Evolutionary conservation across 208 protist genomes (phyloP).

Genomic region (Leptomonas seymouri): DNA sequence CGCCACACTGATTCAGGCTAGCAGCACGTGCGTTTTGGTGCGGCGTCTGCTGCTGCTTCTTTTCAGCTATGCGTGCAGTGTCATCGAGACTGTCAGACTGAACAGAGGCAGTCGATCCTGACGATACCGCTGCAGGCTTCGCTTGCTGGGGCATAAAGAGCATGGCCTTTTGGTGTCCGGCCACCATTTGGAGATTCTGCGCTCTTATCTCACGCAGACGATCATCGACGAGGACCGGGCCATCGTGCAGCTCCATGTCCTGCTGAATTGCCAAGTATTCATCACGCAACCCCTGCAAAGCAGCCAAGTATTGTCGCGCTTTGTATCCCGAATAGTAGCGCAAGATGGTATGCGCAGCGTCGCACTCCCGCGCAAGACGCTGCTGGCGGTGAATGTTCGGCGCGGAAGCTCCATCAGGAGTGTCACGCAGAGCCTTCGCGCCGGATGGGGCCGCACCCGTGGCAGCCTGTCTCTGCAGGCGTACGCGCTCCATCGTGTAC

Average conservation of each 20-base stretch:
- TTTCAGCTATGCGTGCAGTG: conserved; percentile 6
- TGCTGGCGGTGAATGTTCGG: conserved; percentile 5
- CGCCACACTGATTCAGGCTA: conserved; percentile 21
- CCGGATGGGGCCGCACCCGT: background rate
- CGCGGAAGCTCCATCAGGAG: background rate
- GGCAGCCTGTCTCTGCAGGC: background rate
- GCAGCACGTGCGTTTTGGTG: conserved; percentile 19
- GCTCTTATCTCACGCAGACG: conserved; percentile 12
- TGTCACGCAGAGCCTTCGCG: background rate
- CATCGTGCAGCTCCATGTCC: conserved; percentile 9
- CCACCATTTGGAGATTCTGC: conserved; percentile 10
- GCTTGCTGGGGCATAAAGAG: background rate
- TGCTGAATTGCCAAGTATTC: conserved; percentile 24
- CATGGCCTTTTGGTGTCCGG: background rate
- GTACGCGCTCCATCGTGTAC: conserved; percentile 21
- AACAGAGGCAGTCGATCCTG: background rate
- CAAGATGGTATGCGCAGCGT: conserved; percentile 16
- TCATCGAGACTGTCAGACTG: background rate
- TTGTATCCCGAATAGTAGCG: conserved; percentile 6
- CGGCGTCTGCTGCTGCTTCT: conserved; percentile 23
- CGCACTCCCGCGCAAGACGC: conserved; percentile 17
- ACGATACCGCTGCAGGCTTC: background rate
- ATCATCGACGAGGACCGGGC: conserved; percentile 10
- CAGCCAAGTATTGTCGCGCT: conserved; percentile 14
- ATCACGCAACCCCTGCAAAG: conserved; percentile 20